Evolutionary conservation across 2,329 filamentous ascomycete species (phyloP), one percentile per base, ranked within the genome.

Genomic region (Alternaria burnsii): DNA sequence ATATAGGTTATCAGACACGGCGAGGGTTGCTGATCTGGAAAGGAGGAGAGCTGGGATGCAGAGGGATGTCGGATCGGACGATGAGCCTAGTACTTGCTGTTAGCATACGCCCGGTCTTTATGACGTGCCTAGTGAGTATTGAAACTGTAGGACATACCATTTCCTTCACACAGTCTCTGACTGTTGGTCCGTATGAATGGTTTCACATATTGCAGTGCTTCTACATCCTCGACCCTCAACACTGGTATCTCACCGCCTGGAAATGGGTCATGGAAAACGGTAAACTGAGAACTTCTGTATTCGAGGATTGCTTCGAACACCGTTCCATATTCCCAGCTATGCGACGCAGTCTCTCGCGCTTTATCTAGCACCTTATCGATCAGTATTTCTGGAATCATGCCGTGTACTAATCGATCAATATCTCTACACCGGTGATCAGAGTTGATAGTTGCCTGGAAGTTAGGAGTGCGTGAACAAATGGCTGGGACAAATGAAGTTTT

Each of bases 371-470:
- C 66, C 36, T 60, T 68, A 16, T 62, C 51, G 26, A 75, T 58
- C 1, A 69, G 5, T 9, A 55, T 91, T 80, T 90, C 90, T 11
- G 88, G 92, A 79, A 70, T 62, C 62, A 70, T 69, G 10, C 22
- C 32, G 46, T 24, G 5, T 36, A 50, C 46, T 26, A 9, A 2
- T 6, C 18, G 30, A 24, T 7, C 7, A 5, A 48, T 36, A 8
- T 22, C 30, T 48, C 20, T 24, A 12, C 30, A 16, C 18, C 1
- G 6, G 32, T 50, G 6, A 20, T 22, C 8, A n/a, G 14, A 5
- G 14, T 26, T 14, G 46, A 50, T 1, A 14, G 30, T 32, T 34
- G 11, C 22, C 5, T n/a, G 18, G 18, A 11, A 9, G 0, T 16
- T 22, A 18, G 11, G 28, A 22, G 28, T 28, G 44, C 20, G 30